phyloP scores from a whole-genome alignment of 495 filamentous ascomycete genomes.

The Oleoguttula mirabilis region DNA sequence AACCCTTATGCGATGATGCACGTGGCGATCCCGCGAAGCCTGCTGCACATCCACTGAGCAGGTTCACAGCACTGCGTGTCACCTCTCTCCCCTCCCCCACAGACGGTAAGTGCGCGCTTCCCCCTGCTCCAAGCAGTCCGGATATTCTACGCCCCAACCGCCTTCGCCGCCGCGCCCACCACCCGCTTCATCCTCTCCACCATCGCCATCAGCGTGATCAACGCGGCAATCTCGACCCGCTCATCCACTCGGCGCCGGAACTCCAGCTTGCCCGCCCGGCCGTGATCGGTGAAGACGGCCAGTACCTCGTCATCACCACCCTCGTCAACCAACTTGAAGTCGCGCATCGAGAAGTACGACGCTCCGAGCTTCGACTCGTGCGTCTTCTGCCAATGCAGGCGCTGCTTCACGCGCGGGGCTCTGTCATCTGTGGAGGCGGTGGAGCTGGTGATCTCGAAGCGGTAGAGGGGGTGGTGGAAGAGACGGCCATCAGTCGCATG shows the following conservation, averaged over 20 bases:
- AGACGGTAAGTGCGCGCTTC: too few species aligned
- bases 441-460: background rate
- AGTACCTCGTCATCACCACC: background rate
- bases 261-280: background rate
- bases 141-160: too few species aligned
- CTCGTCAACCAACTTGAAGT: constrained; percentile 1
- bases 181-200: background rate
- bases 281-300: constrained; percentile 1
- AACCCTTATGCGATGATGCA: too few species aligned
- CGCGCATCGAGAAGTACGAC: background rate
- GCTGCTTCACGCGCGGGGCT: background rate
- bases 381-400: background rate
- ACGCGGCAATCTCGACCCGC: background rate
- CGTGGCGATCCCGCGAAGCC: too few species aligned
- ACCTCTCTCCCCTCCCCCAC: too few species aligned
- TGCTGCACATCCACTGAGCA: too few species aligned
- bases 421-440: too few species aligned
- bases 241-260: background rate
- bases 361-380: background rate
- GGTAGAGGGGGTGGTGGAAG: background rate
- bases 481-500: background rate
- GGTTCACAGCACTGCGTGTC: too few species aligned
- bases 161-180: too few species aligned
- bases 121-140: too few species aligned
- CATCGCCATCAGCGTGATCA: background rate